phyloP scores from a whole-genome alignment of 2,329 filamentous ascomycete species.

The Neopestalotiopsis clavispora region DNA sequence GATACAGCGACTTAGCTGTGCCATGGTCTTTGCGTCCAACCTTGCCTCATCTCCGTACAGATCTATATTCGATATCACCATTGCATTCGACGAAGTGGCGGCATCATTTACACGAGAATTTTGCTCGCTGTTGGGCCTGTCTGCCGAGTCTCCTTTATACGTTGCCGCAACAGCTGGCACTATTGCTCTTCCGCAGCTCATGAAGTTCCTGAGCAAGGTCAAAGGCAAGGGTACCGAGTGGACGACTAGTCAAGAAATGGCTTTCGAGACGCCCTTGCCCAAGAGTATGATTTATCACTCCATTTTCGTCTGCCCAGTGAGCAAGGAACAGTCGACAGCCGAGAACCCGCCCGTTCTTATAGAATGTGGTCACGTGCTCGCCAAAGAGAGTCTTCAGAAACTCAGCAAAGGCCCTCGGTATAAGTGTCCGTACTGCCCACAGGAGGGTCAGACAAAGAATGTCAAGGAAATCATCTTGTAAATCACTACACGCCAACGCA shows the following conservation, averaged over 20 bases:
- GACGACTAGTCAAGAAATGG: conserved; percentile 89
- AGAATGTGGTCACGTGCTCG: conserved; percentile 92
- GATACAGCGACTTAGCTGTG: conserved; percentile 80
- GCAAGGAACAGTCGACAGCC: conserved; percentile 94
- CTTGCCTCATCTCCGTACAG: conserved; percentile 78
- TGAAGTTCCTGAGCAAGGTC: conserved; percentile 89
- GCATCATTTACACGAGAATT: conserved; percentile 93
- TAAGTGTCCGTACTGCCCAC: conserved; percentile 97
- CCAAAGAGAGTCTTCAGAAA: conserved; percentile 79
- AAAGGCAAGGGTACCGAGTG: conserved; percentile 90
- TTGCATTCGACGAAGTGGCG: conserved; percentile 82
- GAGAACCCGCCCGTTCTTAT: conserved; percentile 96
- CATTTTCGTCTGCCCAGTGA: conserved; percentile 97
- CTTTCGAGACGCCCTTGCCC: conserved; percentile 72
- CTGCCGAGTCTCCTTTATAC: conserved; percentile 90
- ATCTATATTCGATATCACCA: conserved; percentile 75
- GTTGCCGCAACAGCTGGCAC: conserved; percentile 90
- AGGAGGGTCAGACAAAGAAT: conserved; percentile 78
- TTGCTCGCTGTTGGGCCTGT: conserved; percentile 87
- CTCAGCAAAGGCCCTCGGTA: conserved; percentile 80
- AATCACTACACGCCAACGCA: conserved; percentile 17
- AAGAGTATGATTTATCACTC: conserved; percentile 79
- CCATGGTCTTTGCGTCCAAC: conserved; percentile 80
- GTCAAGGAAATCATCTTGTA: conserved; percentile 75
- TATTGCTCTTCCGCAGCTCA: conserved; percentile 85